A percentile compares a stretch with the other conserved stretches of the same genome.
Conservation (phyloP, 331 rosid genomes). For the Quercus phellos region DNA sequence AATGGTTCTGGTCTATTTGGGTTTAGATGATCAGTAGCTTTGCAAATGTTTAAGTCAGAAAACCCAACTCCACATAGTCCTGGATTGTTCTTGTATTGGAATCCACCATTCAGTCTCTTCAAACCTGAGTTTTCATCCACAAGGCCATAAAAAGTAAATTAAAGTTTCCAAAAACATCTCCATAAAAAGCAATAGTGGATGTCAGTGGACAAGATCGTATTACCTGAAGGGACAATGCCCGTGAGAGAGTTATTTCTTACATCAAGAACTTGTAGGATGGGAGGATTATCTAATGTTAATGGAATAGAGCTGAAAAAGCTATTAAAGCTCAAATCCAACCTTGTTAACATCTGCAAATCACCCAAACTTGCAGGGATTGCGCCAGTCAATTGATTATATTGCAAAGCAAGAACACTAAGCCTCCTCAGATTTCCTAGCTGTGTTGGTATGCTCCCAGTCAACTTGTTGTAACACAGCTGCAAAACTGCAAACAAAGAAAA, state of each 20-base stretch:
- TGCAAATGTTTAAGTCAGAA: slow-evolving; percentile 58
- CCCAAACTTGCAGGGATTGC: slow-evolving; percentile 97
- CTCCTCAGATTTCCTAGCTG: slow-evolving; percentile 66
- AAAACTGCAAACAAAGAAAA: slow-evolving; percentile 51
- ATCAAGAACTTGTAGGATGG: slow-evolving; percentile 58
- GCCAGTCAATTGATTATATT: slow-evolving; percentile 66
- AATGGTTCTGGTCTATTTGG: slow-evolving; percentile 66
- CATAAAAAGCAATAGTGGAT: slow-evolving; percentile 36
- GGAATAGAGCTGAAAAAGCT: slow-evolving; percentile 87
- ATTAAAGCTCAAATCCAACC: slow-evolving; percentile 83
- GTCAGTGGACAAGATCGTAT: slow-evolving; percentile 17
- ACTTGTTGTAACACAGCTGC: slow-evolving; percentile 88
- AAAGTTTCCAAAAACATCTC: not conserved
- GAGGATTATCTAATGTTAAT: slow-evolving; percentile 52
- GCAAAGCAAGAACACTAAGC: slow-evolving; percentile 83
- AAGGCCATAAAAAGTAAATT: slow-evolving; percentile 3
- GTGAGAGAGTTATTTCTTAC: slow-evolving; percentile 79
- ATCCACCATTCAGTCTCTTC: slow-evolving; percentile 68
- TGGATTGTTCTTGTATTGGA: slow-evolving; percentile 56
- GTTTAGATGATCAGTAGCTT: slow-evolving; percentile 29
- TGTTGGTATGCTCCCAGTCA: slow-evolving; percentile 84
- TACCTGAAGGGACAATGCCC: slow-evolving; percentile 87
- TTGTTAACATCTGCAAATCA: slow-evolving; percentile 50
- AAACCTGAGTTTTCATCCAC: slow-evolving; percentile 48
- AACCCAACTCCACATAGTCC: slow-evolving; percentile 87